Evolutionary conservation across 352 stramenopile species (phyloP), one percentile per base, ranked within the genome.

Genomic region (Albugo candida): DNA sequence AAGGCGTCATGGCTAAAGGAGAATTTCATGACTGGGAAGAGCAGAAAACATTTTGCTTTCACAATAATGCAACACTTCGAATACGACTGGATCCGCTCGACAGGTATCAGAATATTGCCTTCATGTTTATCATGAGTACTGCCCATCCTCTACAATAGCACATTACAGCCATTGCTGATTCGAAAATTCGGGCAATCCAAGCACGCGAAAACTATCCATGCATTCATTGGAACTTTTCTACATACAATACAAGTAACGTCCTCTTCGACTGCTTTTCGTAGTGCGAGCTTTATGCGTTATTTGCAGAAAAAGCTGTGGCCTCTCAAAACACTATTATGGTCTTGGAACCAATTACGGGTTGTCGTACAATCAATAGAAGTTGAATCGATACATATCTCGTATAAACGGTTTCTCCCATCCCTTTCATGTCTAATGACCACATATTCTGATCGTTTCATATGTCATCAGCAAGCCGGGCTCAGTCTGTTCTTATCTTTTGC

Each of bases 311-410:
- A 64, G 24, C 59, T 66, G 20, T 78, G 65, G 60, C 67, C 66
- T 8, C 58, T 89, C 36, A 67, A 64, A 2, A 59, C 70, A 37
- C 62, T 84, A 34, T 83, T 86, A 27, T 89, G 73, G 73, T 67
- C 67, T 1, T 89, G 76, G 73, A 89, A 63, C 40, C 59, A 89
- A 45, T 50, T 89, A 27, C 73, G 73, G 37, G 69, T 82, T 17
- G 60, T 79, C 19, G 57, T 86, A 8, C 51, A 60, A 18, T 77
- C 60, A 37, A 35, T 54, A 2, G 55, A 81, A 21, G 47, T 68
- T 27, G 40, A 80, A 41, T 59, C 71, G 19, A 53, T 86, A 13
- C 38, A 24, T 8, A 24, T 43, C 8, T 24, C 17, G 3, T 43
- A 43, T 8, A 24, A 19, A 43, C 38, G 38, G 17, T 43, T 24